Percentiles rank a stretch among this genome's conserved stretches.
phyloP scores from a whole-genome alignment of 306 rosid species.

The Trifolium subterraneum region DNA sequence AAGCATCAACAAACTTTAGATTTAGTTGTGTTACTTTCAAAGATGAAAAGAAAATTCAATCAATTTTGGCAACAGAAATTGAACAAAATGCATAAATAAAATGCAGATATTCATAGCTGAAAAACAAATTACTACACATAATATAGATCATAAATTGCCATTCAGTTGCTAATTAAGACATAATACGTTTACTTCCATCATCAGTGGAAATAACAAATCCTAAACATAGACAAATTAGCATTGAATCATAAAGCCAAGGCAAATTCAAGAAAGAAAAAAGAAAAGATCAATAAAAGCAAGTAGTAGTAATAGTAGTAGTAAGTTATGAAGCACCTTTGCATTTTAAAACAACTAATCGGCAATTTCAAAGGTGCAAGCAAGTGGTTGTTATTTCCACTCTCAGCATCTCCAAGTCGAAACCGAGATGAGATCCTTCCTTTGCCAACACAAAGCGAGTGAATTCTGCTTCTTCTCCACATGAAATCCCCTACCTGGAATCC shows the following conservation, averaged over 20 bases:
- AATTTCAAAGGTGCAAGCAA: slow-evolving; percentile 41
- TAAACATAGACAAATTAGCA: slow-evolving; percentile 74
- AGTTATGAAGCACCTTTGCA: slow-evolving; percentile 68
- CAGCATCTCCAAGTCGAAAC: slow-evolving; percentile 87
- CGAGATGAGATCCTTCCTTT: slow-evolving; percentile 74
- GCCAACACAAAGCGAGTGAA: slow-evolving; percentile 84
- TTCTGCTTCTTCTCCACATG: slow-evolving; percentile 77
- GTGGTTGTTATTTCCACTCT: slow-evolving; percentile 22
- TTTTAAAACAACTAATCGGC: no score
- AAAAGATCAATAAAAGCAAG: slow-evolving; percentile 50
- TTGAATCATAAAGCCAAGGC: slow-evolving; percentile 50
- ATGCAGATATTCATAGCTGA: slow-evolving; percentile 42
- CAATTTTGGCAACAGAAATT: not conserved
- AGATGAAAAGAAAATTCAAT: not conserved
- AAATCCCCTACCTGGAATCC: slow-evolving; percentile 76
- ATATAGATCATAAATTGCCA: slow-evolving; percentile 62
- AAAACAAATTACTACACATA: slow-evolving; percentile 33
- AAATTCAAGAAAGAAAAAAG: slow-evolving; percentile 44
- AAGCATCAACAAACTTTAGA: slow-evolving; percentile 12
- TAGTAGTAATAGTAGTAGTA: slow-evolving; percentile 42
- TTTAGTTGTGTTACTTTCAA: not conserved
- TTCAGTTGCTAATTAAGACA: slow-evolving; percentile 55
- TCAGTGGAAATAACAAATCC: slow-evolving; percentile 63
- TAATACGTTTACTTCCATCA: slow-evolving; percentile 55
- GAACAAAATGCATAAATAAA: slow-evolving; percentile 41